Conservation (phyloP, 2,329 filamentous ascomycete species). For the Phaeosphaeria sp. region DNA sequence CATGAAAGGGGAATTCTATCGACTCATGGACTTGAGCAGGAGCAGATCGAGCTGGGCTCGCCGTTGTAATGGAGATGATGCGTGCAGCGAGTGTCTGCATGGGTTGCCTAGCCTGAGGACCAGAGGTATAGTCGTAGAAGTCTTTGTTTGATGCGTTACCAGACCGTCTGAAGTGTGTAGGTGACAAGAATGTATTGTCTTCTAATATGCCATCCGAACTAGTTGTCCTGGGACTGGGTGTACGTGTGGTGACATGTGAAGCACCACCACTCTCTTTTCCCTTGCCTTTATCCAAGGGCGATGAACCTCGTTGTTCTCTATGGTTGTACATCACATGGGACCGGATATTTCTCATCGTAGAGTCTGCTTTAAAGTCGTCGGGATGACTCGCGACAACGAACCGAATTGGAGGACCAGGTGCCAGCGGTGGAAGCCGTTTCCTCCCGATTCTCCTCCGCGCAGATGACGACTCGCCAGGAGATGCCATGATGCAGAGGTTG, state of each 20-base stretch:
- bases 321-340: constrained; percentile 49
- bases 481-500: constrained; percentile 21
- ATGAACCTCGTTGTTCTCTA: constrained; percentile 26
- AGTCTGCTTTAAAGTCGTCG: constrained; percentile 38
- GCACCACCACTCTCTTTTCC: constrained; percentile 23
- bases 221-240: constrained; percentile 28
- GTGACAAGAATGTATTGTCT: constrained; percentile 15
- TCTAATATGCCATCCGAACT: constrained; percentile 21
- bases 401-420: constrained; percentile 38
- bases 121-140: constrained; percentile 23
- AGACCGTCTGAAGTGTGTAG: constrained; percentile 9
- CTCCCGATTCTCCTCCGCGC: constrained; percentile 36
- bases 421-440: constrained; percentile 40
- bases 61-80: constrained; percentile 31
- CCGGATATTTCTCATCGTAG: constrained; percentile 43
- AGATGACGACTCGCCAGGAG: constrained; percentile 18
- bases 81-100: constrained; percentile 30
- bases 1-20: constrained; percentile 34
- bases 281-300: constrained; percentile 19
- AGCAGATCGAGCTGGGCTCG: constrained; percentile 27
- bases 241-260: constrained; percentile 16
- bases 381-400: constrained; percentile 45
- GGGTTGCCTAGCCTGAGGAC: constrained; percentile 25
- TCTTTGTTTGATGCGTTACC: constrained; percentile 25
- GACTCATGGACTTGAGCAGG: constrained; percentile 26